Conservation (phyloP, 495 filamentous ascomycete genomes). For the Aspergillus biplanus region DNA sequence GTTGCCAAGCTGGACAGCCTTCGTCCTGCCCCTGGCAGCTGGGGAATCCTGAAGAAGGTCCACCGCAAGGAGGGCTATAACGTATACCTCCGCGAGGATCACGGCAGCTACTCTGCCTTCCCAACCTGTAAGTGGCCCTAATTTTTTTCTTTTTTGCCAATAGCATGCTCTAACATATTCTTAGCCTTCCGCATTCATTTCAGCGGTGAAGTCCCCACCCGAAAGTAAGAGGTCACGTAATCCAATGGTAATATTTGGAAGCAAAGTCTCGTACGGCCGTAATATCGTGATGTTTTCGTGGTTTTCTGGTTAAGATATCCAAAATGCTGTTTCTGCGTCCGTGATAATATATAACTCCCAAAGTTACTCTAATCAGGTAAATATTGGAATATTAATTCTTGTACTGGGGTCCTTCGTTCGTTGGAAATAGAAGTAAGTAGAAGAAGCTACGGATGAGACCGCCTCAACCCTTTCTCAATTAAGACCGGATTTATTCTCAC, state of each 20-base stretch:
- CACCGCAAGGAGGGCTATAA: conserved; percentile 60
- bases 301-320: conserved; percentile 8
- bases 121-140: conserved; percentile 60
- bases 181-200: conserved; percentile 48
- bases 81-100: conserved; percentile 75
- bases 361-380: not conserved
- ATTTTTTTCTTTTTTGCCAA: conserved; percentile 1
- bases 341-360: conserved; percentile 1
- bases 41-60: conserved; percentile 77
- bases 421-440: too few species aligned
- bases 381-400: too few species aligned
- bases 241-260: not conserved
- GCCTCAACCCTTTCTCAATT: too few species aligned
- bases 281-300: not conserved
- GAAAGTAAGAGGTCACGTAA: conserved; percentile 20
- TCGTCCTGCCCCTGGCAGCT: conserved; percentile 67
- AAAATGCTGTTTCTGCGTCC: not conserved
- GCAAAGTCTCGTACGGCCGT: not conserved
- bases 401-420: too few species aligned
- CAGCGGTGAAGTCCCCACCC: conserved; percentile 41
- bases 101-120: conserved; percentile 72
- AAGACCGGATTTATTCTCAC: too few species aligned
- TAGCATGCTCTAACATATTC: too few species aligned
- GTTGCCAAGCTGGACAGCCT: conserved; percentile 61
- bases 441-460: too few species aligned